These are phyloP conservation scores for Boechera divaricarpa DNA, from an alignment of 345 rosid species.

Conservation along the genomic window DNA sequence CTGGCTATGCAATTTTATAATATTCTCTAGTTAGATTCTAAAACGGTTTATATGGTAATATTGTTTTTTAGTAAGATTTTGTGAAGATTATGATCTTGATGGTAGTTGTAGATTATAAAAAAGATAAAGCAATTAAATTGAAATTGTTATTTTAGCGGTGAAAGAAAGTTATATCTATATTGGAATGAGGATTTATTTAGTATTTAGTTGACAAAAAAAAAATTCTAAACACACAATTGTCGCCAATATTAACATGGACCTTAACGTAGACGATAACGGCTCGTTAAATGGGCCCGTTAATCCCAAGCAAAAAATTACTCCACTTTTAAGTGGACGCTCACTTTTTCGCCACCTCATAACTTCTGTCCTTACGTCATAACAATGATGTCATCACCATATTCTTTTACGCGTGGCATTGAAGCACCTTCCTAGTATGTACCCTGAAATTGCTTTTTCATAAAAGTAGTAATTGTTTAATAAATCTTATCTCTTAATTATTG, in stretches of 20 bases:
- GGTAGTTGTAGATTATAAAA: too few species aligned
- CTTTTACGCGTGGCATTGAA: slow-evolving; percentile 46
- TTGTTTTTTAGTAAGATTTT: too few species aligned
- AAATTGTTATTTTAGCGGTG: too few species aligned
- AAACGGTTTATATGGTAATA: too few species aligned
- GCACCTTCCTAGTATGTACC: slow-evolving; percentile 57
- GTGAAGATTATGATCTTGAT: too few species aligned
- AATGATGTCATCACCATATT: slow-evolving; percentile 32
- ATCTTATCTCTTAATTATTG: slow-evolving; percentile 30
- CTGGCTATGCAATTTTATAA: too few species aligned
- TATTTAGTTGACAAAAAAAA: too few species aligned
- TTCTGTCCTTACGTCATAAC: slow-evolving; percentile 43
- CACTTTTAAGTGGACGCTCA: slow-evolving; percentile 23
- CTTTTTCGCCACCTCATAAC: slow-evolving; percentile 15
- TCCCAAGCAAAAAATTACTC: slow-evolving; percentile 12
- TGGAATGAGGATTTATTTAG: too few species aligned
- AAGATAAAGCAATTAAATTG: too few species aligned
- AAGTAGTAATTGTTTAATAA: slow-evolving; percentile 17
- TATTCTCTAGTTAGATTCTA: too few species aligned
- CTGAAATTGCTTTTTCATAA: slow-evolving; percentile 54
- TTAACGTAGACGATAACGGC: slow-evolving; percentile 21
- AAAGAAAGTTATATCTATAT: too few species aligned
- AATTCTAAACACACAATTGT: not conserved
- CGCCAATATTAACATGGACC: slow-evolving; percentile 2
- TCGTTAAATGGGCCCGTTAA: slow-evolving; percentile 17